A percentile compares a stretch with the other conserved stretches of the same genome.
phyloP scores from a whole-genome alignment of 169 alveolate species.

The Eimeria falciformis region DNA sequence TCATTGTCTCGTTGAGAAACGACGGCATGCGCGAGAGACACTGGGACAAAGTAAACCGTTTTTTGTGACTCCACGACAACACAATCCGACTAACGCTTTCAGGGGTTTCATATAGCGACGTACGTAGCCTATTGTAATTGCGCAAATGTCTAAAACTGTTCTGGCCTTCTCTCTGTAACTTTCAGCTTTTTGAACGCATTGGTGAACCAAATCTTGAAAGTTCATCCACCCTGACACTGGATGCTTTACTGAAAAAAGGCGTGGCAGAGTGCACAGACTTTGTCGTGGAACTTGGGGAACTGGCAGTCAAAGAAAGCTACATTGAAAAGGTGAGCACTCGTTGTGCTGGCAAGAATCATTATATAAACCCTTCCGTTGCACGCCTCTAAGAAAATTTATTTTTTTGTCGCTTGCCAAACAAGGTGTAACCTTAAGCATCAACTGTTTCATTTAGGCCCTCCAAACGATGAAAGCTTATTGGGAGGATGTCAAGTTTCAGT shows the following conservation, averaged over 20 bases:
- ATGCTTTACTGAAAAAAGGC: constrained; percentile 33
- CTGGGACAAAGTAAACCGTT: constrained; percentile 87
- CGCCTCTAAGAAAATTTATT: no score
- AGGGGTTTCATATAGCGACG: no score
- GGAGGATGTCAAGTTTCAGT: constrained; percentile 89
- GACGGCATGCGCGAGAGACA: constrained; percentile 96
- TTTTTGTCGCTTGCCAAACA: background rate
- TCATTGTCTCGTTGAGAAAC: constrained; percentile 92
- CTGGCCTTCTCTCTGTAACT: no score
- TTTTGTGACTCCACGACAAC: no score
- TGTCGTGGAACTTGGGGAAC: constrained; percentile 73
- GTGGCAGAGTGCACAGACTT: constrained; percentile 66
- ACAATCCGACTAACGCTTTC: no score
- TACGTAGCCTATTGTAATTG: no score
- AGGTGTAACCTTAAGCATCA: background rate
- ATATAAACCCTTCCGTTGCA: no score
- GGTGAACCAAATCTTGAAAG: constrained; percentile 66
- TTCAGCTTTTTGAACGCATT: constrained; percentile 69
- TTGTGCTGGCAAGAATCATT: no score
- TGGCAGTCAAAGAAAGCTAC: constrained; percentile 64
- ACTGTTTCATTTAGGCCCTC: constrained; percentile 75
- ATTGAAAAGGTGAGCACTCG: constrained; percentile 68
- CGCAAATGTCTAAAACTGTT: no score
- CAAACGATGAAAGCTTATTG: constrained; percentile 92
- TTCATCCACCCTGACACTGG: constrained; percentile 22